Conservation (phyloP, 2,329 filamentous ascomycete genomes). For the Plenodomus tracheiphilus region DNA sequence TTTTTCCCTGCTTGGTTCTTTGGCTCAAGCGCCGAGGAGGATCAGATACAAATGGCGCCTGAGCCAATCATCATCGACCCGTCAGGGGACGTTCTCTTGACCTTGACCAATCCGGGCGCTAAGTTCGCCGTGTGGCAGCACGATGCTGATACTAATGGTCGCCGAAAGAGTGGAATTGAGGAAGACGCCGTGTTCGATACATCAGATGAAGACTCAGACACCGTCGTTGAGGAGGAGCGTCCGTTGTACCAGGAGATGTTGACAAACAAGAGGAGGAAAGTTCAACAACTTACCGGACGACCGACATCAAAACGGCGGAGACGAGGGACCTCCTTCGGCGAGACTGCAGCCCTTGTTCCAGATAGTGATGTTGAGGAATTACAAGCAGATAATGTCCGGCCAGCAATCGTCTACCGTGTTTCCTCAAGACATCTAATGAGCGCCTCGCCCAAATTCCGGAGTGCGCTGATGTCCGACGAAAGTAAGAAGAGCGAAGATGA, state of each 20-base stretch:
- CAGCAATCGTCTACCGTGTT: conserved; percentile 1
- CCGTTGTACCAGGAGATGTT: not conserved
- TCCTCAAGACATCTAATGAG: conserved; percentile 7
- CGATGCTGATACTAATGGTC: not conserved
- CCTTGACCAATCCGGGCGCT: not conserved
- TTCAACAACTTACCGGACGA: not conserved
- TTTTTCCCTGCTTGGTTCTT: not conserved
- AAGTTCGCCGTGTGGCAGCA: not conserved
- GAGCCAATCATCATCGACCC: not conserved
- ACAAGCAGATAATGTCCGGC: not conserved
- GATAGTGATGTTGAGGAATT: not conserved
- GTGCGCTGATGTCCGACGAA: not conserved
- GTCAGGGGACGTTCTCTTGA: not conserved
- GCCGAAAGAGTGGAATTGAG: not conserved
- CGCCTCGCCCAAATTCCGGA: not conserved
- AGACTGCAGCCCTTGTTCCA: not conserved
- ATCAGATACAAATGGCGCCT: not conserved
- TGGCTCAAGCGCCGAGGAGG: not conserved
- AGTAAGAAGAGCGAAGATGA: not conserved
- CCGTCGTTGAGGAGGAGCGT: not conserved
- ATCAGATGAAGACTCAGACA: not conserved
- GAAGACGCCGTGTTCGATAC: not conserved
- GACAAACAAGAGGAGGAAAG: not conserved
- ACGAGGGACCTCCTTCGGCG: not conserved
- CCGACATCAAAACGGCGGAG: not conserved